A percentile compares a stretch with the other conserved stretches of the same genome.
Evolutionary conservation across 805 yeast genomes (phyloP).

Genomic region (Saccharomyces mikatae): DNA sequence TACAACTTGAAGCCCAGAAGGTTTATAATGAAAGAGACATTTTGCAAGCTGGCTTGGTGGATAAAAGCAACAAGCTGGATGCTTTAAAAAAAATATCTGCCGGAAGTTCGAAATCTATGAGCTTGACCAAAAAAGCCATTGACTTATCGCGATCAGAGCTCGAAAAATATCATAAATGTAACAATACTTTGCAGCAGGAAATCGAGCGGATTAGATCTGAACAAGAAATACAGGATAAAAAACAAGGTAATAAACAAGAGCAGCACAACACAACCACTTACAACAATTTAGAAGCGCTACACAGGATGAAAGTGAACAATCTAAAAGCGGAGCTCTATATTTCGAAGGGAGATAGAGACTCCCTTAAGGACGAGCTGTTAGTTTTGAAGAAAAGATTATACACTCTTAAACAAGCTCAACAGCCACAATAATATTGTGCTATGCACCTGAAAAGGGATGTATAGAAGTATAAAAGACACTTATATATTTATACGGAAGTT

Average conservation of each 20-base stretch:
- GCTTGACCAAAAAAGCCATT: slow-evolving; percentile 68
- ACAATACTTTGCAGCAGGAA: slow-evolving; percentile 52
- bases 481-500: neutral
- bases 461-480: neutral
- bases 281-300: slow-evolving; percentile 37
- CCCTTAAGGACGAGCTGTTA: slow-evolving; percentile 54
- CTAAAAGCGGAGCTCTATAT: slow-evolving; percentile 77
- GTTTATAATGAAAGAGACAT: neutral
- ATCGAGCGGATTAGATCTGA: slow-evolving; percentile 58
- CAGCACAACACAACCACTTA: neutral
- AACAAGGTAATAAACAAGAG: slow-evolving; percentile 30
- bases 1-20: neutral
- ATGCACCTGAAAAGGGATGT: neutral
- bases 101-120: slow-evolving; percentile 62
- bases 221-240: neutral
- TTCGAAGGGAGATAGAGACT: slow-evolving; percentile 75
- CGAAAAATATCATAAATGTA: slow-evolving; percentile 48
- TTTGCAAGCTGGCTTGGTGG: slow-evolving; percentile 8
- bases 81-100: slow-evolving; percentile 57
- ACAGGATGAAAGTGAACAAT: slow-evolving; percentile 67
- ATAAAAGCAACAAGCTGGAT: slow-evolving; percentile 31
- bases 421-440: neutral
- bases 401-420: neutral
- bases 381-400: slow-evolving; percentile 49
- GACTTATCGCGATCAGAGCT: slow-evolving; percentile 66